Evolutionary conservation across 2,329 filamentous ascomycete species (phyloP), one percentile per base, ranked within the genome.

Genomic region (Ceratocystiopsis minuta): DNA sequence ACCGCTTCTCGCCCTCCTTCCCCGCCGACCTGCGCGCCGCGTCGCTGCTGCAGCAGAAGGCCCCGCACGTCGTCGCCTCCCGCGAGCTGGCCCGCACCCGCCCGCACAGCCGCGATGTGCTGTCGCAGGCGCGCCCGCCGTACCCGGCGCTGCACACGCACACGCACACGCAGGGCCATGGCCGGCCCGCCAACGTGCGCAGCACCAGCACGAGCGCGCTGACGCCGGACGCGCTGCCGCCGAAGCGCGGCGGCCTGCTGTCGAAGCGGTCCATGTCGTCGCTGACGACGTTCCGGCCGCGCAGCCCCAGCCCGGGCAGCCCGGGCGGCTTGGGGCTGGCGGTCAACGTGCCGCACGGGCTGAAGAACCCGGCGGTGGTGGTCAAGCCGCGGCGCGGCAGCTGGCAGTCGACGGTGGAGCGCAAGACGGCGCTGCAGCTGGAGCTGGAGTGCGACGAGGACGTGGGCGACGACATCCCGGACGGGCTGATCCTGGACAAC

Each of bases 401-500:
- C 64, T 87, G 80, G 80, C 79, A 85, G 55, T 70, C 77, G 0
- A 71, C 64, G 37, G 61, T 64, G 6, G 66, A 73, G 36, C 67
- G 78, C 44, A 88, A 85, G 56, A 75, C 78, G 0, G 66, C 72
- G 1, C 61, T 76, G 45, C 75, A 87, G 52, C 64, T 85, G 41
- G 83, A 90, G 55, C 71, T 73, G 42, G 82, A 88, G 54, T 87
- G 71, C 46, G 76, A 84, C 50, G 74, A 79, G 40, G 80, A 87
- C 50, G 79, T 86, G 42, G 77, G 74, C 42, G 80, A 86, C 52
- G 75, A 83, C 44, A 78, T 90, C 28, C 83, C 83, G 0, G 81
- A 87, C 20, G 81, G 83, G 42, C 70, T 82, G 18, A 69, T 86
- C 41, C 70, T 90, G 38, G 81, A 84, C 60, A 90, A 90, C 49